Percentiles rank a stretch among this genome's conserved stretches.
These are phyloP conservation scores for Dioscorea cayenensis DNA, from an alignment of 116 monocot species.

Conservation along the genomic window DNA sequence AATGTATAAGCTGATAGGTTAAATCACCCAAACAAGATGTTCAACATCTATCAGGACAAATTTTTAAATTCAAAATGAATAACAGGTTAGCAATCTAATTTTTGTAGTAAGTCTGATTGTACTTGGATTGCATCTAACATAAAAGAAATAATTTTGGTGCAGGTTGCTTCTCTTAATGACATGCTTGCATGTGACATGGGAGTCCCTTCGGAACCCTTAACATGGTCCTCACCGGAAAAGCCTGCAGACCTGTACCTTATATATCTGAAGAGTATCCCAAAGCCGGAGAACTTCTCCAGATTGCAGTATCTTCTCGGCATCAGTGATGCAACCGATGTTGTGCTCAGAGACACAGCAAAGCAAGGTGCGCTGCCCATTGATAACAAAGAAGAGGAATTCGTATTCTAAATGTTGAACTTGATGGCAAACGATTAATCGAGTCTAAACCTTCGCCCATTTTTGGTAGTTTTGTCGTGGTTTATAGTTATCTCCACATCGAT, in stretches of 20 bases:
- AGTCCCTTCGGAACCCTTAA: constrained; percentile 58
- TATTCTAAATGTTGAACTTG: constrained; percentile 27
- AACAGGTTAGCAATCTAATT: no score
- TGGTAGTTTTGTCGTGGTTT: no score
- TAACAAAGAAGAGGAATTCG: constrained; percentile 67
- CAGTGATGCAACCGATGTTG: constrained; percentile 49
- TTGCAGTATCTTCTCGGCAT: constrained; percentile 78
- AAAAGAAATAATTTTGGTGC: constrained; percentile 1
- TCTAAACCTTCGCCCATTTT: no score
- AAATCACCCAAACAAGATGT: no score
- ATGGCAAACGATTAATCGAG: no score
- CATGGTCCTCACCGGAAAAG: constrained; percentile 75
- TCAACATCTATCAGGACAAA: no score
- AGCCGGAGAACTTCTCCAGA: constrained; percentile 65
- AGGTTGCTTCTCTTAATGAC: constrained; percentile 87
- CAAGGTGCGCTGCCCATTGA: constrained; percentile 45
- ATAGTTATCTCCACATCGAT: no score
- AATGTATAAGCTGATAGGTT: no score
- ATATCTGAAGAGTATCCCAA: constrained; percentile 81
- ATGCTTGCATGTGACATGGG: constrained; percentile 88
- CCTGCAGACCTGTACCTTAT: constrained; percentile 64
- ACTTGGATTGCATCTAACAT: background rate
- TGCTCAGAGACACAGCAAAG: constrained; percentile 54
- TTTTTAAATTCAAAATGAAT: no score
- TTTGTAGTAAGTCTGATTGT: no score